Base-by-base conservation (phyloP, 768 basidiomycete genomes). In the Boletus vermiculosoides region DNA sequence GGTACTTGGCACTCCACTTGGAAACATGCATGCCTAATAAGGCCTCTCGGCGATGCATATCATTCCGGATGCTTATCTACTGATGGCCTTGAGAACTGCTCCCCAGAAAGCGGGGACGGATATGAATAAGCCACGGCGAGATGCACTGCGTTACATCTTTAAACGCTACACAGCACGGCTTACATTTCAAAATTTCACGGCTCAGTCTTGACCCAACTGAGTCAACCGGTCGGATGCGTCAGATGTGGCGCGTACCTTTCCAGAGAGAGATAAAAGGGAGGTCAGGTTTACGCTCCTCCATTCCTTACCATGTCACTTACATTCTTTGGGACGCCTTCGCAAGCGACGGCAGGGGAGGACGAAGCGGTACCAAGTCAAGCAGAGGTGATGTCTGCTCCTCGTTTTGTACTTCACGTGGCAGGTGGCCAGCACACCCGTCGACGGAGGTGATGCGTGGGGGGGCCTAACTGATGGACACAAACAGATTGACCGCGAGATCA, bases 401-500 rank as follows among this genome's bases (percentile, higher is more conserved):
- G 11, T 45, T n/a, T 33, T 28, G 36, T n/a, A 15, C 3, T 22
- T 23, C 13, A 13, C 18, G 15, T 12, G 10, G 33, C 45, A 12
- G 20, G n/a, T 11, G 34, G 15, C 51, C 22, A 22, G 34, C 13
- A 25, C 28, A 7, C 13, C 36, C 28, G 6, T 50, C 16, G 37
- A 12, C 31, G 10, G 20, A n/a, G 7, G 13, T 12, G 18, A 44
- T 9, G 25, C 3, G 5, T 34, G 12, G 11, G 31, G 36, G 25
- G 18, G 3, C 5, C 34, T 0, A 23, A 34, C 59, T 58, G 33
- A 64, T 23, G n/a, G 18, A 40, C 4, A 7, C 18, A 7, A 13
- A 15, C 25, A 69, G 68, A 68, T 69, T 11, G 63, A 65, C 1
- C 58, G 62, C 5, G 46, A 69, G 31, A 63, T 70, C 8, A 49